Evolutionary conservation across 192 early-diverging fungal species (phyloP).

Genomic region (Diversispora eburnea): DNA sequence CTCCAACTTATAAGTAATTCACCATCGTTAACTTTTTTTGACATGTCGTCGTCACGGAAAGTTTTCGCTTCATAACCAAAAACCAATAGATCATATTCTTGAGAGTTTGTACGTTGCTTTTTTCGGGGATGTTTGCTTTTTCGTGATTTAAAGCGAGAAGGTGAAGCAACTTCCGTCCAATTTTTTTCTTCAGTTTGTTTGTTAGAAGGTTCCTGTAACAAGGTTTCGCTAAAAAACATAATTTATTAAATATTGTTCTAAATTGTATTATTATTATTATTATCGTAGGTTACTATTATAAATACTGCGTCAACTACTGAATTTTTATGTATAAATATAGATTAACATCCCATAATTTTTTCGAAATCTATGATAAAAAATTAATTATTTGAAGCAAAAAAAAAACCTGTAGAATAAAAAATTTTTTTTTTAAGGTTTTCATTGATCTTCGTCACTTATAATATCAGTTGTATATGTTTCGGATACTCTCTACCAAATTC

Average conservation of each 20-base stretch:
- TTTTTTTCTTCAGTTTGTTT: not conserved
- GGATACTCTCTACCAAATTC: too few species aligned
- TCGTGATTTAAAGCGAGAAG: not conserved
- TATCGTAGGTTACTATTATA: too few species aligned
- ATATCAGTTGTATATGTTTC: too few species aligned
- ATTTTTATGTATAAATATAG: too few species aligned
- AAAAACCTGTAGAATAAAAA: too few species aligned
- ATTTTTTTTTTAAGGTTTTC: too few species aligned
- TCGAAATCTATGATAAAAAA: too few species aligned
- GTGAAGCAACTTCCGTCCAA: not conserved
- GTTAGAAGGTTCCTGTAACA: not conserved
- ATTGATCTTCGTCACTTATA: too few species aligned
- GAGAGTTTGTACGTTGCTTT: slow-evolving; percentile 12
- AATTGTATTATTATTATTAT: too few species aligned
- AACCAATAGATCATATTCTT: slow-evolving; percentile 40
- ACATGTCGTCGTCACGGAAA: slow-evolving; percentile 41
- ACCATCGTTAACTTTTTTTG: slow-evolving; percentile 39
- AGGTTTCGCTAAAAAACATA: not conserved
- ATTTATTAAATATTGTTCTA: not conserved
- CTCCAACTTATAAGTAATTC: slow-evolving; percentile 44
- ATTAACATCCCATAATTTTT: too few species aligned
- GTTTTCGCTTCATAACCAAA: slow-evolving; percentile 52
- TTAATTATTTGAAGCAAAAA: too few species aligned
- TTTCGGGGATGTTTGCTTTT: slow-evolving; percentile 20
- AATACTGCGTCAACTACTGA: too few species aligned